Conservation (phyloP, 257 asterid genomes). For the Solanum tarapatanum region DNA sequence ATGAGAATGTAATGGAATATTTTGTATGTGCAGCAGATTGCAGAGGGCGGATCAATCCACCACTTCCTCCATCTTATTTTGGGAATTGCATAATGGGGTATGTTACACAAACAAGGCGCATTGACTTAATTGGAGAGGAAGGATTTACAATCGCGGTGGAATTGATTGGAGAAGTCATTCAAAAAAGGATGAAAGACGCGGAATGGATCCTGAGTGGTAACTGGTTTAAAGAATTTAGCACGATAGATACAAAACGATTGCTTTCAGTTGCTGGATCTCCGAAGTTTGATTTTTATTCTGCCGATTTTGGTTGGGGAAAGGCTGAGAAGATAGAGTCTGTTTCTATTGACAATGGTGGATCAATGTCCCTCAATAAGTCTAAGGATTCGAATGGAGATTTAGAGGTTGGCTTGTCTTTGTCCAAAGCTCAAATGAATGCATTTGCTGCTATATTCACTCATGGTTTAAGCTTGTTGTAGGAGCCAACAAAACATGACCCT, state of each 20-base stretch:
- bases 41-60: too few species aligned
- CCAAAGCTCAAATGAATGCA: slow-evolving; percentile 7
- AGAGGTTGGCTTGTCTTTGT: slow-evolving; percentile 26
- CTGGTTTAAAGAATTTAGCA: slow-evolving; percentile 3
- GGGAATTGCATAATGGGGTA: too few species aligned
- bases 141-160: too few species aligned
- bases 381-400: slow-evolving; percentile 17
- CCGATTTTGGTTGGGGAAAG: slow-evolving; percentile 47
- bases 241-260: neutral
- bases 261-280: slow-evolving; percentile 31
- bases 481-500: too few species aligned
- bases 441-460: slow-evolving; percentile 13
- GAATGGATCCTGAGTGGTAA: too few species aligned
- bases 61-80: too few species aligned
- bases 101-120: too few species aligned
- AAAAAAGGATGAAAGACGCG: too few species aligned
- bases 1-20: too few species aligned
- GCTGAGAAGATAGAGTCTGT: slow-evolving; percentile 20
- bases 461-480: neutral
- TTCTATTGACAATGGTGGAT: slow-evolving; percentile 14
- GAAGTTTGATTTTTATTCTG: slow-evolving; percentile 15
- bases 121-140: too few species aligned
- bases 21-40: too few species aligned
- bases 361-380: slow-evolving; percentile 3
- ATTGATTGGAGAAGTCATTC: too few species aligned